Conservation (phyloP, 2,329 filamentous ascomycete species). For the Phyllosticta citribraziliensis region DNA sequence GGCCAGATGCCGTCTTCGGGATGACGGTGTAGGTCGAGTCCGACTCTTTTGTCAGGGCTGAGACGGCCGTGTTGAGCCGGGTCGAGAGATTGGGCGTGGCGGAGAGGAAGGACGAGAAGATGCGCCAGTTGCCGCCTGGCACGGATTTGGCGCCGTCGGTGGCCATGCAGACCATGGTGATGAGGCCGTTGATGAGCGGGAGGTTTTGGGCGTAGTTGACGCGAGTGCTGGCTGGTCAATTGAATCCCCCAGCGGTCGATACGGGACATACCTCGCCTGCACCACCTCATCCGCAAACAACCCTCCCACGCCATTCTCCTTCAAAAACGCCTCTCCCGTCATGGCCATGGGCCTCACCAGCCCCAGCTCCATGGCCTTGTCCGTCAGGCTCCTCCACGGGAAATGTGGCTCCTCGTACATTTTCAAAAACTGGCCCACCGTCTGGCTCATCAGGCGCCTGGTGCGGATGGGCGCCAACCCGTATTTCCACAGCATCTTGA, state of each 20-base stretch:
- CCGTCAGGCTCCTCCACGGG: slow-evolving; percentile 68
- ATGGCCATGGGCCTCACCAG: slow-evolving; percentile 55
- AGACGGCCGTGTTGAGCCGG: slow-evolving; percentile 58
- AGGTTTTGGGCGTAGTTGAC: slow-evolving; percentile 95
- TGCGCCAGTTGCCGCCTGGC: slow-evolving; percentile 83
- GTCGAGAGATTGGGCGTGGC: slow-evolving; percentile 35
- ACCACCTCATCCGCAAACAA: slow-evolving; percentile 71
- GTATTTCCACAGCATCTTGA: slow-evolving; percentile 76
- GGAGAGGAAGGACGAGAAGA: slow-evolving; percentile 67
- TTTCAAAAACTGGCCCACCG: slow-evolving; percentile 62
- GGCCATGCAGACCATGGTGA: slow-evolving; percentile 87
- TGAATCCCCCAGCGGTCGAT: no score
- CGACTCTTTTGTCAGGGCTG: slow-evolving; percentile 25
- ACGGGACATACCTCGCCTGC: slow-evolving; percentile 48
- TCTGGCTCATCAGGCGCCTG: slow-evolving; percentile 59
- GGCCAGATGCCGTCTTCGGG: neutral
- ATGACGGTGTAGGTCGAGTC: slow-evolving; percentile 35
- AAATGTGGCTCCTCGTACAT: slow-evolving; percentile 78
- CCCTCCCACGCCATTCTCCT: slow-evolving; percentile 54
- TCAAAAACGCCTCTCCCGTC: slow-evolving; percentile 66
- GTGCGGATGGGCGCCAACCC: slow-evolving; percentile 68
- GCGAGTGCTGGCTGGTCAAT: slow-evolving; percentile 50
- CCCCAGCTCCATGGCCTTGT: slow-evolving; percentile 56
- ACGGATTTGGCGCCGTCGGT: slow-evolving; percentile 74
- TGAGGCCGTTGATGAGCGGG: slow-evolving; percentile 74